Evolutionary conservation across 345 rosid genomes (phyloP).

Genomic region (Microcos paniculata): DNA sequence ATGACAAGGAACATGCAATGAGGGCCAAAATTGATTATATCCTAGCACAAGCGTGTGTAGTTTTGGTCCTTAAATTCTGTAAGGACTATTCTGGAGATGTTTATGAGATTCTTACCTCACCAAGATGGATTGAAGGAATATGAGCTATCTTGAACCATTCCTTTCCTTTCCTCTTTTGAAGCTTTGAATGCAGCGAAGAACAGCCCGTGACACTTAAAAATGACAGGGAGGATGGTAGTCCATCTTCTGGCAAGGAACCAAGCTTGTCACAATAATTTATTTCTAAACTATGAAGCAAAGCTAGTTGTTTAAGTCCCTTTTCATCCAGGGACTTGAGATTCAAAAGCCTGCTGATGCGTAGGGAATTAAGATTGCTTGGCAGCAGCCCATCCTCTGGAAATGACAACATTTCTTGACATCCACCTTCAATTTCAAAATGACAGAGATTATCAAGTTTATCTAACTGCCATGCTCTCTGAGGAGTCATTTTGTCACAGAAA

Average conservation of each 20-base stretch:
- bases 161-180: not conserved
- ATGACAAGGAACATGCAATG: too few relatives aligned
- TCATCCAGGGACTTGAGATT: slow-evolving; percentile 16
- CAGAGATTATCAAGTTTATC: slow-evolving; percentile 3
- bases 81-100: not conserved
- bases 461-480: not conserved
- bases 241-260: not conserved
- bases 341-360: slow-evolving; percentile 12
- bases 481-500: slow-evolving; percentile 19
- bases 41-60: too few relatives aligned
- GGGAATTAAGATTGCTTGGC: slow-evolving; percentile 12
- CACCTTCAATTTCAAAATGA: slow-evolving; percentile 15
- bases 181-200: not conserved
- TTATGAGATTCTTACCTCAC: too few relatives aligned
- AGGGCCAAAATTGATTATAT: too few relatives aligned
- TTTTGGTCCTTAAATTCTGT: not conserved
- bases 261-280: not conserved
- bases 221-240: not conserved
- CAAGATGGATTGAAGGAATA: too few relatives aligned
- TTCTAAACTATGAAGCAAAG: not conserved
- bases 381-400: slow-evolving; percentile 20
- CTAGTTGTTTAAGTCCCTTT: not conserved
- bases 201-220: not conserved
- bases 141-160: too few relatives aligned
- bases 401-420: slow-evolving; percentile 8